Conservation (phyloP, 345 rosid species). For the Euphorbia lathyris region DNA sequence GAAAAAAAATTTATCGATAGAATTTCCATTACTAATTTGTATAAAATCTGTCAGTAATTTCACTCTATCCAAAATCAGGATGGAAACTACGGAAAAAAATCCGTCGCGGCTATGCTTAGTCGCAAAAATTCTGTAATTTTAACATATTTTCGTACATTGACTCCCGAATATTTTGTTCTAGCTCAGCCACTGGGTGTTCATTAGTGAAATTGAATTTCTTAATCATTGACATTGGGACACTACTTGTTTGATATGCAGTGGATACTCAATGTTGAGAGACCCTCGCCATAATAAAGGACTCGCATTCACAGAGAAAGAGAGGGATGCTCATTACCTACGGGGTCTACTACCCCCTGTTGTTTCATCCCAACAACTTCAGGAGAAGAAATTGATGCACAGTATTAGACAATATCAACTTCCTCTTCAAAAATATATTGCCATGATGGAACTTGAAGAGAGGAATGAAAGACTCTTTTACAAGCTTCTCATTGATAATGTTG, state of each 20-base stretch:
- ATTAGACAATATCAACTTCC: constrained; percentile 24
- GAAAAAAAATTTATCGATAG: no score
- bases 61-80: no score
- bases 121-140: no score
- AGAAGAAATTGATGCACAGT: constrained; percentile 24
- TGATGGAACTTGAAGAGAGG: constrained; percentile 28
- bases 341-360: constrained; percentile 21
- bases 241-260: constrained; percentile 7
- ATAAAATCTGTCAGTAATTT: no score
- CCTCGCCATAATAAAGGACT: constrained; percentile 30
- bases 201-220: background rate
- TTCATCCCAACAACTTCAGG: constrained; percentile 23
- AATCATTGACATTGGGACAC: background rate
- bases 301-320: constrained; percentile 24
- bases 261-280: constrained; percentile 27
- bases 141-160: no score
- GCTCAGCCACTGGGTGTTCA: no score
- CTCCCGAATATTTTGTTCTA: no score
- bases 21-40: no score
- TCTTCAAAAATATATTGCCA: constrained; percentile 23
- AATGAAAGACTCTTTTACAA: constrained; percentile 26
- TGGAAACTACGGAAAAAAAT: no score
- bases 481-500: constrained; percentile 25
- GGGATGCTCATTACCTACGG: constrained; percentile 25
- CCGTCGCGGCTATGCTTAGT: no score